phyloP scores from a whole-genome alignment of 2,329 filamentous ascomycete genomes.

The Cryphonectria japonica region DNA sequence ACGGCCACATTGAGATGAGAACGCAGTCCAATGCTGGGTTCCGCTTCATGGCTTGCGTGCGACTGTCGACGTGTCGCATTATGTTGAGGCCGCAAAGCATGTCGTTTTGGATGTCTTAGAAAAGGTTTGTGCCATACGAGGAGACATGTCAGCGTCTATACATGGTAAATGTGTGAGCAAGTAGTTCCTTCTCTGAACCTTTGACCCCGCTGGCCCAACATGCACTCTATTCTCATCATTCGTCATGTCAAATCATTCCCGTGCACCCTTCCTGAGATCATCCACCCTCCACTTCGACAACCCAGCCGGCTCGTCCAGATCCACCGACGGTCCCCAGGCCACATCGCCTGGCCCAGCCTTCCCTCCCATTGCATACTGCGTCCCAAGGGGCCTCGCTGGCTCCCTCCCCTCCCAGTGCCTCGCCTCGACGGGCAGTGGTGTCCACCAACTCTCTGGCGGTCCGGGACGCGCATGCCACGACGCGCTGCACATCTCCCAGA shows the following conservation, averaged over 20 bases:
- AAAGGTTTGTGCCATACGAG: neutral
- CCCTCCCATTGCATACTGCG: slow-evolving; percentile 15
- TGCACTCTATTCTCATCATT: no score
- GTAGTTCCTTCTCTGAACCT: neutral
- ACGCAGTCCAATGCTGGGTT: neutral
- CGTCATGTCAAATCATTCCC: slow-evolving; percentile 20
- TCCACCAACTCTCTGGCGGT: slow-evolving; percentile 62
- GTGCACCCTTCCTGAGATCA: slow-evolving; percentile 33
- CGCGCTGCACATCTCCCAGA: slow-evolving; percentile 80
- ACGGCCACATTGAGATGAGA: neutral
- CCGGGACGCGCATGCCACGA: slow-evolving; percentile 70
- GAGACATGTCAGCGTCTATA: neutral
- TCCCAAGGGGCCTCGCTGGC: slow-evolving; percentile 31
- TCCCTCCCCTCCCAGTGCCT: slow-evolving; percentile 45
- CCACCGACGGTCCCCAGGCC: slow-evolving; percentile 44
- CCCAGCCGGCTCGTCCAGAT: slow-evolving; percentile 49
- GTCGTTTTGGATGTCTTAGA: neutral
- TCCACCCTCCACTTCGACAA: slow-evolving; percentile 42
- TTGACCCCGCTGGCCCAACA: neutral
- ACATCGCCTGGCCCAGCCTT: slow-evolving; percentile 38
- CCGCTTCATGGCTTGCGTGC: neutral
- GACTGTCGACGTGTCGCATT: neutral
- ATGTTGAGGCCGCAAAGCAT: neutral
- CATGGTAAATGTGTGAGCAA: neutral
- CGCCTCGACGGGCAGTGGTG: slow-evolving; percentile 64